Conservation (phyloP, 257 asterid genomes). For the Plantago ovata region DNA sequence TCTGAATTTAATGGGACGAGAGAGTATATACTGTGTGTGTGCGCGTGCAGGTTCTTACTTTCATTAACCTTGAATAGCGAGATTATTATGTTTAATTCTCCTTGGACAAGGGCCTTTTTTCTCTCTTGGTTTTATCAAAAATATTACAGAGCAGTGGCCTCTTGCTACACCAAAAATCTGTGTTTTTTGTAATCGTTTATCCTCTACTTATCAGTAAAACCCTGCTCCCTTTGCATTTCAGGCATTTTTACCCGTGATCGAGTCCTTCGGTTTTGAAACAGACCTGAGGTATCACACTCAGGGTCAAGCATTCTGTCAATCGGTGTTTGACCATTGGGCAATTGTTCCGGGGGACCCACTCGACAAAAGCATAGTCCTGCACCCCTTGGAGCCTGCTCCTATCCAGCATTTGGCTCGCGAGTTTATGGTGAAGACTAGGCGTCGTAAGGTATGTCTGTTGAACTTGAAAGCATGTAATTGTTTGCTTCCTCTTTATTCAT, state of each 20-base stretch:
- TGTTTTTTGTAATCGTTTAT: too few relatives aligned
- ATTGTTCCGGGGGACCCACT: slow-evolving; percentile 98
- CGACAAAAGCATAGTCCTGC: slow-evolving; percentile 83
- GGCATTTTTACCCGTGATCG: slow-evolving; percentile 96
- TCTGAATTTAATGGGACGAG: too few relatives aligned
- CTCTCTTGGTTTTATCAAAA: too few relatives aligned
- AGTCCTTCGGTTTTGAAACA: slow-evolving; percentile 95
- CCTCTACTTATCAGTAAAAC: neutral
- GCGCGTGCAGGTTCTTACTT: too few relatives aligned
- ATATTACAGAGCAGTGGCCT: too few relatives aligned
- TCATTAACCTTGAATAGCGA: too few relatives aligned
- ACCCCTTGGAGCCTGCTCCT: slow-evolving; percentile 97
- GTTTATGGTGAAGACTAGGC: slow-evolving; percentile 97
- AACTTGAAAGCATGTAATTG: neutral
- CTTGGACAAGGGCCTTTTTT: too few relatives aligned
- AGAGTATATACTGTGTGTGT: too few relatives aligned
- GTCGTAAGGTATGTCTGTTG: slow-evolving; percentile 68
- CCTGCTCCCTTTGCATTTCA: slow-evolving; percentile 23
- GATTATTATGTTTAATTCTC: too few relatives aligned
- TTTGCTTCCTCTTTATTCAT: neutral
- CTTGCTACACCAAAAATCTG: too few relatives aligned
- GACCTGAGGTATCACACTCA: slow-evolving; percentile 97
- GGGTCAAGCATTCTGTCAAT: slow-evolving; percentile 88
- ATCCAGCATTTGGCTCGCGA: slow-evolving; percentile 95
- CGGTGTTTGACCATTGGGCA: slow-evolving; percentile 95